phyloP scores from a whole-genome alignment of 768 basidiomycete species.

The Brasilioporus rufonigricans region DNA sequence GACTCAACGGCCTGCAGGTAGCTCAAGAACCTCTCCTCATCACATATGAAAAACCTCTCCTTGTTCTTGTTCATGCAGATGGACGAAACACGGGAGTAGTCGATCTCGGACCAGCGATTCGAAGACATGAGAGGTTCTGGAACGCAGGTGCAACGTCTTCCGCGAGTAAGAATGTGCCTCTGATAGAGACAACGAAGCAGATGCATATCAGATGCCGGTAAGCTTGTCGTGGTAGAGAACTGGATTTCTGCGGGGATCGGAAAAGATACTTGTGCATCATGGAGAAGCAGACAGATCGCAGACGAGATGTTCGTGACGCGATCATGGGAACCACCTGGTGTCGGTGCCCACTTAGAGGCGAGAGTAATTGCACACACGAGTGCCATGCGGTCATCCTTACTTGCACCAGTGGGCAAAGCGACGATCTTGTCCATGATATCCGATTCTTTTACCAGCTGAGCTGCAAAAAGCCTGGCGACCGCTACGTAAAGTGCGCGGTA shows the following conservation, averaged over 20 bases:
- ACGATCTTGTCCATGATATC: conserved; percentile 36
- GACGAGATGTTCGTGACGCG: conserved; percentile 62
- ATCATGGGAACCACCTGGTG: conserved; percentile 57
- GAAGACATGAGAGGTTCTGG: conserved; percentile 65
- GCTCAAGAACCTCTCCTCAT: conserved; percentile 53
- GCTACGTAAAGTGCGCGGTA: conserved; percentile 64
- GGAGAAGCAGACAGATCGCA: conserved; percentile 56
- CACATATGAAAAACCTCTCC: conserved; percentile 53
- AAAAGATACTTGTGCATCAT: conserved; percentile 31
- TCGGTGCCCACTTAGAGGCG: conserved; percentile 71
- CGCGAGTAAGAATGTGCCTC: conserved; percentile 56
- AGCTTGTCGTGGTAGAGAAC: conserved; percentile 23
- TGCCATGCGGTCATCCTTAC: conserved; percentile 12
- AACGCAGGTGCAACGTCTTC: conserved; percentile 44
- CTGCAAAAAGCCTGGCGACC: conserved; percentile 59
- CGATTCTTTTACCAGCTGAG: conserved; percentile 50
- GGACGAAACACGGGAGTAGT: conserved; percentile 58
- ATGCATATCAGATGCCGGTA: conserved; percentile 35
- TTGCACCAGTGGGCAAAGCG: conserved; percentile 31
- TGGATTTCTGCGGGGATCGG: conserved; percentile 11
- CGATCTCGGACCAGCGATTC: conserved; percentile 55
- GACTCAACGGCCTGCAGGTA: conserved; percentile 57
- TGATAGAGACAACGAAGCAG: conserved; percentile 57
- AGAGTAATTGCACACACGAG: conserved; percentile 42
- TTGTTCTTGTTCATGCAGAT: conserved; percentile 61